Conservation (phyloP, 345 rosid species). For the Eucalyptus grandis region DNA sequence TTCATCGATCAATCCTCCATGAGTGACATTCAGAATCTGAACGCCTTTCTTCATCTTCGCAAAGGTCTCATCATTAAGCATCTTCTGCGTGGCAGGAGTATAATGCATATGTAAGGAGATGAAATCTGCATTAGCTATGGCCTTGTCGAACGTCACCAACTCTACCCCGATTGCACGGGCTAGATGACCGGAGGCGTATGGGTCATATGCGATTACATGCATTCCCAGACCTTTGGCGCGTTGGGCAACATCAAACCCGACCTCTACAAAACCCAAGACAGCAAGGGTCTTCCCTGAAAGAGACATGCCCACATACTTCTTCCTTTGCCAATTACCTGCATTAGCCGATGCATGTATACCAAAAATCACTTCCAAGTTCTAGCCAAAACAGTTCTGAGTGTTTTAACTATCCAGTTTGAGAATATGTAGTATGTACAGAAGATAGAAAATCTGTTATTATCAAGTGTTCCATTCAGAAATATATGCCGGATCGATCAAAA, state of each 20-base stretch:
- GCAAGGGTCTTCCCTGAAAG: conserved; percentile 79
- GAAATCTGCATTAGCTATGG: conserved; percentile 67
- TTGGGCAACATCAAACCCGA: conserved; percentile 82
- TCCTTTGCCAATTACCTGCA: conserved; percentile 73
- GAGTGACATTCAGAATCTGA: conserved; percentile 76
- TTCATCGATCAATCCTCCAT: conserved; percentile 87
- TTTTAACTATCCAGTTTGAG: background rate
- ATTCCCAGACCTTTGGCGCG: conserved; percentile 93
- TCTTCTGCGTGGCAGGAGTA: conserved; percentile 60
- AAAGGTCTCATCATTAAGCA: conserved; percentile 68
- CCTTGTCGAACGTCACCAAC: conserved; percentile 71
- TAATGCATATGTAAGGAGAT: conserved; percentile 85
- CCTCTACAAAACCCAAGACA: conserved; percentile 79
- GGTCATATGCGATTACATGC: conserved; percentile 84
- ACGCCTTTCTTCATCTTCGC: conserved; percentile 90
- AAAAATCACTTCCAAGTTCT: background rate
- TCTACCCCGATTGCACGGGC: conserved; percentile 82
- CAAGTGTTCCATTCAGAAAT: background rate
- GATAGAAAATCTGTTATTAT: background rate
- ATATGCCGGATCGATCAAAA: background rate
- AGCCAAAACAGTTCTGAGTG: background rate
- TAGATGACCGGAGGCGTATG: conserved; percentile 78
- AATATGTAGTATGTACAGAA: background rate
- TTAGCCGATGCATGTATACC: background rate
- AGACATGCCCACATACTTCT: conserved; percentile 78